Conservation (phyloP, 78 protist species). For the Cavenderia fasciculata region DNA sequence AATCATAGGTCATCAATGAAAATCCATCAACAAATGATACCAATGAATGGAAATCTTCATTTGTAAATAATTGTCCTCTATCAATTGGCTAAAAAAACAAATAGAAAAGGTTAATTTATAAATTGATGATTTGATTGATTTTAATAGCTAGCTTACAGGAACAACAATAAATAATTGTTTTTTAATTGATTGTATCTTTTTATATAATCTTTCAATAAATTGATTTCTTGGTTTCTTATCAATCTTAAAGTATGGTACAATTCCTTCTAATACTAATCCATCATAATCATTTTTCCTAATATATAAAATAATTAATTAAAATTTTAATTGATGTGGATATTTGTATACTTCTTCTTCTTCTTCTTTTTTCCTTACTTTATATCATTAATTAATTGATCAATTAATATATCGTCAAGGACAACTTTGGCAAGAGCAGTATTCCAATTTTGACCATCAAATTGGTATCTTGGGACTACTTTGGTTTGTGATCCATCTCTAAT, state of each 20-base stretch:
- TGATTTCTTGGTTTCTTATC: conserved; percentile 9
- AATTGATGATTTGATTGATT: not conserved
- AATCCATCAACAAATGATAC: conserved; percentile 21
- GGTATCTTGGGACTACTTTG: conserved; percentile 31
- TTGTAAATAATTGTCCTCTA: not conserved
- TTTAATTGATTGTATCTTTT: not conserved
- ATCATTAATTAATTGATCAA: not conserved
- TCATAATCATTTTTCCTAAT: conserved; percentile 14
- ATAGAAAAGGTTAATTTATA: not conserved
- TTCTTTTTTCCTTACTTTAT: not conserved
- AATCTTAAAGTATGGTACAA: not conserved
- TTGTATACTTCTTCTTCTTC: not conserved
- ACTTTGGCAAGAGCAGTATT: not conserved
- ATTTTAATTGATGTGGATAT: not conserved
- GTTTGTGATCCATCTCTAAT: not conserved
- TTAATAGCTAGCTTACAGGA: not conserved
- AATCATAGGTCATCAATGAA: conserved; percentile 71
- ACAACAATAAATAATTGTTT: conserved; percentile 42
- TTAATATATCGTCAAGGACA: not conserved
- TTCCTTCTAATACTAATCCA: conserved; percentile 65
- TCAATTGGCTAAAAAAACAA: not conserved
- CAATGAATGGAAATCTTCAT: conserved; percentile 7
- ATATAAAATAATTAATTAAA: not conserved
- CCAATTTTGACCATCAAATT: conserved; percentile 15
- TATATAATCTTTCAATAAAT: not conserved